Conservation (phyloP, 305 asterid genomes). For the Withania somnifera region DNA sequence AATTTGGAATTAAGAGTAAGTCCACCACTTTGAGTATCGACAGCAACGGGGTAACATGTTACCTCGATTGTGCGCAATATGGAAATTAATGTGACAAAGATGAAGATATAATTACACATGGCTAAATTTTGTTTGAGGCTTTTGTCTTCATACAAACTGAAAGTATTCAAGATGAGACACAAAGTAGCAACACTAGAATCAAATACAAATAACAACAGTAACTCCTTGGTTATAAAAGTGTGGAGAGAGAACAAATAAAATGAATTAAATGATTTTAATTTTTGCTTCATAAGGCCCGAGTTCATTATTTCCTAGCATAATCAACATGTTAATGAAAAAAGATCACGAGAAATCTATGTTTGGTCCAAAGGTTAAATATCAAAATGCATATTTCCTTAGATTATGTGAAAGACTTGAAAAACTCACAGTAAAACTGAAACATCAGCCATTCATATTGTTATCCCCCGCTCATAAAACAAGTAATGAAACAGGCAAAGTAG, state of each 20-base stretch:
- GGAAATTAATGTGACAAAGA: neutral
- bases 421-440: no score
- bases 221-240: neutral
- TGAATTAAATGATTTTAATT: neutral
- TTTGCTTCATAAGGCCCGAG: neutral
- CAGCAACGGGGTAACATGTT: neutral
- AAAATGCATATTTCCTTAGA: no score
- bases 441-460: no score
- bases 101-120: neutral
- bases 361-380: no score
- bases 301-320: neutral
- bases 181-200: neutral
- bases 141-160: neutral
- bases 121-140: neutral
- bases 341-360: neutral
- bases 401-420: no score
- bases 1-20: neutral
- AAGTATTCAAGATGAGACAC: neutral
- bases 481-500: no score
- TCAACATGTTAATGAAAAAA: neutral
- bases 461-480: no score
- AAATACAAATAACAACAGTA: neutral
- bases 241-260: neutral
- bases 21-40: neutral
- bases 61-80: neutral